Percentiles rank a stretch among this genome's conserved stretches.
These are phyloP conservation scores for Cladophialophora psammophila DNA, from an alignment of 2,329 filamentous ascomycete genomes.

Conservation along the genomic window DNA sequence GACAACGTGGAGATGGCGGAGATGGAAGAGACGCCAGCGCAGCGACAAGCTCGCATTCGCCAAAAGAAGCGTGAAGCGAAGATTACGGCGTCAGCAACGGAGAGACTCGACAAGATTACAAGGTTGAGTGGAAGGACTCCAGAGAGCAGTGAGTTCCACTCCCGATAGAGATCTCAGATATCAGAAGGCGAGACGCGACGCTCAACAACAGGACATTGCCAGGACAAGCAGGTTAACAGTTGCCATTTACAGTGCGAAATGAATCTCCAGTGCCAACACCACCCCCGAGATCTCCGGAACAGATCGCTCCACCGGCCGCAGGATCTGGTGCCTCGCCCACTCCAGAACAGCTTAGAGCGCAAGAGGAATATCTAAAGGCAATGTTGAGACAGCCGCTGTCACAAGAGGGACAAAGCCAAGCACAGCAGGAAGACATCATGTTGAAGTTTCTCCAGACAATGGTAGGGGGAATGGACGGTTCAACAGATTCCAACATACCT, in stretches of 20 bases:
- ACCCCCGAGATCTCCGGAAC: conserved; percentile 41
- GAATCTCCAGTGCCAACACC: conserved; percentile 42
- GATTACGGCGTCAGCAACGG: conserved; percentile 64
- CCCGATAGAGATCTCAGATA: not conserved
- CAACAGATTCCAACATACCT: conserved; percentile 28
- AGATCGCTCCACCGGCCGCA: conserved; percentile 27
- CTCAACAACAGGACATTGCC: not conserved
- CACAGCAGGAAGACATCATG: conserved; percentile 58
- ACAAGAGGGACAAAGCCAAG: conserved; percentile 43
- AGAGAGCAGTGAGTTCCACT: conserved; percentile 46
- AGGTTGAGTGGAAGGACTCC: conserved; percentile 62
- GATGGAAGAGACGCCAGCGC: conserved; percentile 55
- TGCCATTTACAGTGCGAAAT: conserved; percentile 38
- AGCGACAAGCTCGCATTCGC: conserved; percentile 64
- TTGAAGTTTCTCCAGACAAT: conserved; percentile 62
- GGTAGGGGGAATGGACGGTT: conserved; percentile 48
- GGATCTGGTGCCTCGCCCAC: conserved; percentile 34
- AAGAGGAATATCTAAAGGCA: conserved; percentile 49
- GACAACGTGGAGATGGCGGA: conserved; percentile 24
- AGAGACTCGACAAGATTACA: conserved; percentile 68
- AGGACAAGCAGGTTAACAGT: conserved; percentile 19
- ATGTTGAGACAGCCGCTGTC: conserved; percentile 40
- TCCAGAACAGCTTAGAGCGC: conserved; percentile 46
- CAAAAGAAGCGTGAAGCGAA: conserved; percentile 70
- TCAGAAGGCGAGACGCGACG: not conserved